Conservation (phyloP, 2,329 filamentous ascomycete species). For the Alternaria viburni region DNA sequence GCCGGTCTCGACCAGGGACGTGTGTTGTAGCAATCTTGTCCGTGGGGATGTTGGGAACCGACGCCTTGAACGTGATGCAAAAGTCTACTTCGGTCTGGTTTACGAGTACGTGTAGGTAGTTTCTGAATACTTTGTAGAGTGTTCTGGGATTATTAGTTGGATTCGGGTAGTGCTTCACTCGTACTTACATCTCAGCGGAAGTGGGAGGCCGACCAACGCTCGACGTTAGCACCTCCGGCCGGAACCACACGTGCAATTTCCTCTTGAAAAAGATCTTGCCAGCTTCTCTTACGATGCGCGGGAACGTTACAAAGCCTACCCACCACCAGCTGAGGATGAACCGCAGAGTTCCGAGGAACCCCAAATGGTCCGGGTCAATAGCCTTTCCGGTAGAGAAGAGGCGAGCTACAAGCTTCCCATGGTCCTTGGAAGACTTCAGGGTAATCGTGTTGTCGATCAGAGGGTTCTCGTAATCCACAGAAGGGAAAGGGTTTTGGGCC, state of each 20-base stretch:
- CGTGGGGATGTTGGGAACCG: conserved; percentile 49
- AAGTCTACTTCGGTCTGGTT: conserved; percentile 54
- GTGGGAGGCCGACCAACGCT: conserved; percentile 64
- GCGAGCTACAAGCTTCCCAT: conserved; percentile 67
- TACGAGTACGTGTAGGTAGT: conserved; percentile 56
- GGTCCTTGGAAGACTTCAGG: conserved; percentile 64
- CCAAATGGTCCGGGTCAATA: conserved; percentile 59
- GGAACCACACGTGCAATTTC: conserved; percentile 68
- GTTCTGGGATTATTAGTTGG: conserved; percentile 22
- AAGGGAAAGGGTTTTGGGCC: conserved; percentile 54
- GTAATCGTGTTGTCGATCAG: conserved; percentile 66
- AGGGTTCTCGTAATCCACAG: conserved; percentile 32
- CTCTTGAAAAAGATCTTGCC: conserved; percentile 62
- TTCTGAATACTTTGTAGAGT: conserved; percentile 49
- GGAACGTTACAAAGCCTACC: conserved; percentile 70
- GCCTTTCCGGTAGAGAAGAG: conserved; percentile 62
- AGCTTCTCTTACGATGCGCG: conserved; percentile 69
- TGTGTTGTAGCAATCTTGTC: conserved; percentile 32
- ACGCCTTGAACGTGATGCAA: conserved; percentile 61
- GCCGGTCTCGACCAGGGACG: conserved; percentile 1
- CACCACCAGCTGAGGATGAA: conserved; percentile 69
- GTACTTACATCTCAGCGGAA: conserved; percentile 53
- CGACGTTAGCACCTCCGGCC: conserved; percentile 65
- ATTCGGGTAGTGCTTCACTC: background rate
- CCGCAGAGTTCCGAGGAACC: conserved; percentile 48